Conservation (phyloP, 352 stramenopile species). For the Phytophthora ohioensis region DNA sequence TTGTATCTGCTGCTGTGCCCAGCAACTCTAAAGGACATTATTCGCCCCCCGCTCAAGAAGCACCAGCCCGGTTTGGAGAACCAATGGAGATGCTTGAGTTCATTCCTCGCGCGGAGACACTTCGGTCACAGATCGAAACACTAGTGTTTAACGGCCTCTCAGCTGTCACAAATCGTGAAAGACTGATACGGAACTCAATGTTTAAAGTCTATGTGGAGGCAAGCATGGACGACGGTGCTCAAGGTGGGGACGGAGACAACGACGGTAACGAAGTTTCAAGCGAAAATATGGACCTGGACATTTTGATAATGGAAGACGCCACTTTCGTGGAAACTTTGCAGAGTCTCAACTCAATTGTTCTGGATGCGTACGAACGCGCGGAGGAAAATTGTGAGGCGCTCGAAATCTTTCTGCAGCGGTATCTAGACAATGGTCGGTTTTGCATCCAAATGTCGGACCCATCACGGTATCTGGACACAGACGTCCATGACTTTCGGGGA, state of each 20-base stretch:
- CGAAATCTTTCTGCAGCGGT: conserved; percentile 77
- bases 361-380: conserved; percentile 62
- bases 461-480: conserved; percentile 31
- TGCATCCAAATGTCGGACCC: conserved; percentile 50
- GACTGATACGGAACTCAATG: conserved; percentile 68
- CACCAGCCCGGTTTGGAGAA: not conserved
- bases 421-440: conserved; percentile 76
- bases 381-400: conserved; percentile 70
- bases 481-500: conserved; percentile 71
- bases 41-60: not conserved
- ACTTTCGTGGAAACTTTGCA: conserved; percentile 68
- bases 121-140: conserved; percentile 77
- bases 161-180: conserved; percentile 68
- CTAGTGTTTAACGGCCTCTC: conserved; percentile 75
- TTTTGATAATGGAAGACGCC: conserved; percentile 80
- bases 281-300: conserved; percentile 75
- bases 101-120: conserved; percentile 52
- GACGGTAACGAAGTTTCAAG: conserved; percentile 50
- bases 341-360: conserved; percentile 56
- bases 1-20: not conserved
- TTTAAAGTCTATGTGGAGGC: conserved; percentile 76
- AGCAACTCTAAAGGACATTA: conserved; percentile 1
- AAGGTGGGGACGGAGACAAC: conserved; percentile 48
- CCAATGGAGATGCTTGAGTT: conserved; percentile 56
- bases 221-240: conserved; percentile 54